Conservation (phyloP, 768 basidiomycete species). For the Sarcodon aspratus region DNA sequence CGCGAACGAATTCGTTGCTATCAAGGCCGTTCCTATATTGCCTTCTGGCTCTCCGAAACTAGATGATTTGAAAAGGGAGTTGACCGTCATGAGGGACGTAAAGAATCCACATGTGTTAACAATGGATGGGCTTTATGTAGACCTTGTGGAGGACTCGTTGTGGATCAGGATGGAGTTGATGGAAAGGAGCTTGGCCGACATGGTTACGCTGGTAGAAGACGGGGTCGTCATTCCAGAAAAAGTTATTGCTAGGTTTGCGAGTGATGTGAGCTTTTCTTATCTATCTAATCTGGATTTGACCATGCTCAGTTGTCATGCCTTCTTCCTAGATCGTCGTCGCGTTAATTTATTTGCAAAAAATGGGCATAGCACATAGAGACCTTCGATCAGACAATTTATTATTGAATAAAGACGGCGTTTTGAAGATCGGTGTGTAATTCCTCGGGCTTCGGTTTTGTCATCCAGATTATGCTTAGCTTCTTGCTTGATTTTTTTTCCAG, state of each 20-base stretch:
- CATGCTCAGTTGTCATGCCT: constrained; percentile 4
- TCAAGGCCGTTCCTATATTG: constrained; percentile 60
- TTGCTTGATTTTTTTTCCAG: constrained; percentile 13
- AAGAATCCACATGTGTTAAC: constrained; percentile 50
- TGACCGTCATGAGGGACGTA: constrained; percentile 44
- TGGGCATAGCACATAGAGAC: constrained; percentile 72
- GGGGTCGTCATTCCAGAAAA: constrained; percentile 48
- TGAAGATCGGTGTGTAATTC: constrained; percentile 56
- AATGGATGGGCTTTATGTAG: constrained; percentile 64
- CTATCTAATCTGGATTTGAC: neutral
- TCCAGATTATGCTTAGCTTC: neutral
- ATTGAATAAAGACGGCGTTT: constrained; percentile 52
- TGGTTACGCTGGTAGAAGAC: constrained; percentile 49
- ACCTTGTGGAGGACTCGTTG: constrained; percentile 39
- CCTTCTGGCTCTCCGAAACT: constrained; percentile 53
- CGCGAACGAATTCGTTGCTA: constrained; percentile 40
- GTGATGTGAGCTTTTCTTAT: constrained; percentile 46
- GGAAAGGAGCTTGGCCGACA: constrained; percentile 80
- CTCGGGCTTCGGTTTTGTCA: neutral
- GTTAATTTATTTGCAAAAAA: constrained; percentile 50
- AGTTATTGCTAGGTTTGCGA: constrained; percentile 61
- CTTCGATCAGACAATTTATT: constrained; percentile 77
- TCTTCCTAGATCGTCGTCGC: constrained; percentile 45
- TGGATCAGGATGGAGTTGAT: constrained; percentile 90
- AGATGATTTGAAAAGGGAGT: constrained; percentile 47